Base-by-base conservation (phyloP, 208 protist species). In the Leishmania tarentolae region DNA sequence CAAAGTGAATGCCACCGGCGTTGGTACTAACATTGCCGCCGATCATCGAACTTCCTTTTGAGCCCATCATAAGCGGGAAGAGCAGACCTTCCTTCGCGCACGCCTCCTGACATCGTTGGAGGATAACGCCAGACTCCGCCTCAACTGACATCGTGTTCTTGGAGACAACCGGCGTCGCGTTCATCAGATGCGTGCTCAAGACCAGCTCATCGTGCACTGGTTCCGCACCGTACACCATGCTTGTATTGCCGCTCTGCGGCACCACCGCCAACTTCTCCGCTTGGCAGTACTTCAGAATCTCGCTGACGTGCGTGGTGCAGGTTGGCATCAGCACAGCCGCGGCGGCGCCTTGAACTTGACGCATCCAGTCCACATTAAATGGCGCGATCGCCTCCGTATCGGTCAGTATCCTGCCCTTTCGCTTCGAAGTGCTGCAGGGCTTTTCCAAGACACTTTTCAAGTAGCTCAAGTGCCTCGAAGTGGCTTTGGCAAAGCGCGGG, bases 241-340 rank as follows among this genome's bases (percentile, higher is more conserved):
- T 98, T 1, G 99, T 99, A 87, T 99, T 99, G 40, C 99, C 99
- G 52, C 97, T 94, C 86, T 99, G 98, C n/a, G 98, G 97, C 46
- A 99, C 96, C 28, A 99, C 86, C n/a, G 94, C 97, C 50, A 99
- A 76, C 80, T 86, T 90, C 75, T 96, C 88, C 52, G 90, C 71
- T 87, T 99, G 96, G 88, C 98, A 99, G 89, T 99, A 98, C 65
- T 73, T 53, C 1, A 99, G 76, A 70, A 99, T 95, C 35, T 83
- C 73, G 9, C 92, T 93, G 13, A 95, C 85, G 28, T 95, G 89
- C 42, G 78, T 59, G 31, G 92, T 88, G 75, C 82, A 93, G 15
- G 86, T 92, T 37, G 92, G 92, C 53, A 94, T 75, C 61, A 94
- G 79, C 73, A 95, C 89, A 11, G 87, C 90, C 28, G 90, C 87